A percentile compares a stretch with the other conserved stretches of the same genome.
Conservation (phyloP, 2,329 filamentous ascomycete genomes). For the Colletotrichum navitas region DNA sequence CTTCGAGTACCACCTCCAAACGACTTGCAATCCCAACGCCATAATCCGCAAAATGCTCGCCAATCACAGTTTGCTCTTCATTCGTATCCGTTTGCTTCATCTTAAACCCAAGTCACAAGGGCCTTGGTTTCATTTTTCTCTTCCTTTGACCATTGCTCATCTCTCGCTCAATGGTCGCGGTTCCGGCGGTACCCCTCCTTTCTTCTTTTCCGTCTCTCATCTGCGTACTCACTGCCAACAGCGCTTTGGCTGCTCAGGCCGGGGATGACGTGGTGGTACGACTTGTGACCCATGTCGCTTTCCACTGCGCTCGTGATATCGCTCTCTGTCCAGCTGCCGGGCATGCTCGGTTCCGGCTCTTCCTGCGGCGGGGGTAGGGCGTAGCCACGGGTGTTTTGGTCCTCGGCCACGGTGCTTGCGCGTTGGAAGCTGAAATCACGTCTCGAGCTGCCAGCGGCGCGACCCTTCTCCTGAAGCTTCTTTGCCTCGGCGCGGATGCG, state of each 20-base stretch:
- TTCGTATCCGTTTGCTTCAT: neutral
- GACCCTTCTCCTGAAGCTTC: constrained; percentile 66
- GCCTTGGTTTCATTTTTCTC: neutral
- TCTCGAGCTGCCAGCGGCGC: constrained; percentile 51
- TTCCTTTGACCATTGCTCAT: neutral
- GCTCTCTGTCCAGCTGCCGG: constrained; percentile 56
- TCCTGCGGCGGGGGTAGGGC: constrained; percentile 42
- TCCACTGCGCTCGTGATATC: constrained; percentile 51
- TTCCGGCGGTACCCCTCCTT: constrained; percentile 50
- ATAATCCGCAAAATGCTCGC: constrained; percentile 14
- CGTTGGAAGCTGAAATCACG: constrained; percentile 69
- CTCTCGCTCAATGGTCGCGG: constrained; percentile 37
- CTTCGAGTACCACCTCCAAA: neutral
- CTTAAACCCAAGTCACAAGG: neutral
- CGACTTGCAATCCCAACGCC: constrained; percentile 31
- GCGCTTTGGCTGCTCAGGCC: constrained; percentile 56
- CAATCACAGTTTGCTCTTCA: constrained; percentile 9
- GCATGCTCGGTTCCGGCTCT: constrained; percentile 47
- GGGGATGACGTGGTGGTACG: constrained; percentile 68
- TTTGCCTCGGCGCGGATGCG: constrained; percentile 68
- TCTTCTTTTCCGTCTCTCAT: constrained; percentile 60
- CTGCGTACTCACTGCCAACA: constrained; percentile 54
- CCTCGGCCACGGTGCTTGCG: constrained; percentile 51
- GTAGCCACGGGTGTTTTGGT: constrained; percentile 45
- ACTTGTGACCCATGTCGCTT: constrained; percentile 69